These are phyloP conservation scores for Agaricus subrufescens DNA, from an alignment of 768 basidiomycete genomes.

Conservation along the genomic window DNA sequence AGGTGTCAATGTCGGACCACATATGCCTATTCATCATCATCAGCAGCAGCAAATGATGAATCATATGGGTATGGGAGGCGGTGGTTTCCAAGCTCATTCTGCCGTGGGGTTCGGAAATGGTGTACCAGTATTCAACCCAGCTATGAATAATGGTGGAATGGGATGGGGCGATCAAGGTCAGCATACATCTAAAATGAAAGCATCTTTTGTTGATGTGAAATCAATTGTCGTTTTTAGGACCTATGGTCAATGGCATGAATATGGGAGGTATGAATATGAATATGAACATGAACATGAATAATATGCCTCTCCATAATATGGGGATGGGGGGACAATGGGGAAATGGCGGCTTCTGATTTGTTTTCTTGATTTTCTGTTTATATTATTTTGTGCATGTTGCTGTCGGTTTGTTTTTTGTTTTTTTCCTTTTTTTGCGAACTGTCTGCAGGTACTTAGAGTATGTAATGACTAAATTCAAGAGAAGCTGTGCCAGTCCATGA, in stretches of 20 bases:
- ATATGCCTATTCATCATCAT: constrained; percentile 18
- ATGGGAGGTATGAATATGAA: constrained; percentile 20
- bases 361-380: constrained; percentile 1
- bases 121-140: constrained; percentile 11
- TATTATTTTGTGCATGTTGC: not conserved
- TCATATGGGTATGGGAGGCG: constrained; percentile 32
- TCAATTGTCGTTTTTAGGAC: constrained; percentile 4
- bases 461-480: not conserved
- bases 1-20: constrained; percentile 12
- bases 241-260: constrained; percentile 18
- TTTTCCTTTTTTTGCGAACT: too few relatives aligned
- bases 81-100: constrained; percentile 9
- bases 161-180: constrained; percentile 12
- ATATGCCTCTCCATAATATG: constrained; percentile 19
- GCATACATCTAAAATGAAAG: constrained; percentile 7
- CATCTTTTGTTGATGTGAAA: constrained; percentile 11
- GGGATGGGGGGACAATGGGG: constrained; percentile 18
- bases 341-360: constrained; percentile 14
- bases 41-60: constrained; percentile 23
- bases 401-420: not conserved
- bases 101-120: constrained; percentile 28
- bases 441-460: not conserved
- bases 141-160: constrained; percentile 15
- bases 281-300: constrained; percentile 15
- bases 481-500: too few relatives aligned